phyloP scores from a whole-genome alignment of 352 stramenopile genomes.

The Elongisporangium prolatum region DNA sequence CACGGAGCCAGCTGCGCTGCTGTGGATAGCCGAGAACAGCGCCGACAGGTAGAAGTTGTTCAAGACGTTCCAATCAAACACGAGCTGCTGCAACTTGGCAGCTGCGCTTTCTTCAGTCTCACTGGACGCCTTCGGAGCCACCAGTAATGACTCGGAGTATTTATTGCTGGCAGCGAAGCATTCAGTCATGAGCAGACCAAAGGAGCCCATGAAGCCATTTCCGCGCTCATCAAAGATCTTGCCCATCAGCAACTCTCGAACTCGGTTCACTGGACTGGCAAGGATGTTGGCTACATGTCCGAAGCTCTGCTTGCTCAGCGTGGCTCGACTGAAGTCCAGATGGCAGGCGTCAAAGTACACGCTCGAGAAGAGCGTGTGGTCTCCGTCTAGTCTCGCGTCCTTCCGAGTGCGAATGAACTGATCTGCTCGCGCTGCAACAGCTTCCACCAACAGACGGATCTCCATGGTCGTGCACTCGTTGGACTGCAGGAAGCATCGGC shows the following conservation, averaged over 20 bases:
- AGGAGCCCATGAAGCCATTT: constrained; percentile 8
- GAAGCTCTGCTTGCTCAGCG: constrained; percentile 13
- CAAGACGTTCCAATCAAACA: constrained; percentile 25
- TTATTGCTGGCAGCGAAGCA: constrained; percentile 17
- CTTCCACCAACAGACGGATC: neutral
- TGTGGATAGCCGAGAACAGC: constrained; percentile 34
- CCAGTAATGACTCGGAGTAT: neutral
- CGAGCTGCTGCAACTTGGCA: constrained; percentile 11
- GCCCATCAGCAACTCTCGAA: constrained; percentile 24
- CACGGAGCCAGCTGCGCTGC: neutral
- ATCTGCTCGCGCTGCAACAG: neutral
- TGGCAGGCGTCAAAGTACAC: constrained; percentile 10
- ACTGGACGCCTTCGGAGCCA: neutral
- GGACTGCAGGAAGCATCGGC: constrained; percentile 7
- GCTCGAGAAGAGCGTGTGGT: neutral
- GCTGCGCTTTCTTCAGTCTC: neutral
- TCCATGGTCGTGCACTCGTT: neutral
- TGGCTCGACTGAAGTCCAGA: constrained; percentile 13
- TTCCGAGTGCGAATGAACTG: neutral
- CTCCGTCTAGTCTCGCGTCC: neutral
- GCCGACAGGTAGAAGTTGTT: constrained; percentile 21
- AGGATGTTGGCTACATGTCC: constrained; percentile 10
- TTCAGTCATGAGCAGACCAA: constrained; percentile 17
- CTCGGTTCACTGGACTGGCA: neutral
- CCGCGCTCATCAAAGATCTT: constrained; percentile 9